Base-by-base conservation (phyloP, 2,329 filamentous ascomycete species). In the Botryosphaeria dothidea region DNA sequence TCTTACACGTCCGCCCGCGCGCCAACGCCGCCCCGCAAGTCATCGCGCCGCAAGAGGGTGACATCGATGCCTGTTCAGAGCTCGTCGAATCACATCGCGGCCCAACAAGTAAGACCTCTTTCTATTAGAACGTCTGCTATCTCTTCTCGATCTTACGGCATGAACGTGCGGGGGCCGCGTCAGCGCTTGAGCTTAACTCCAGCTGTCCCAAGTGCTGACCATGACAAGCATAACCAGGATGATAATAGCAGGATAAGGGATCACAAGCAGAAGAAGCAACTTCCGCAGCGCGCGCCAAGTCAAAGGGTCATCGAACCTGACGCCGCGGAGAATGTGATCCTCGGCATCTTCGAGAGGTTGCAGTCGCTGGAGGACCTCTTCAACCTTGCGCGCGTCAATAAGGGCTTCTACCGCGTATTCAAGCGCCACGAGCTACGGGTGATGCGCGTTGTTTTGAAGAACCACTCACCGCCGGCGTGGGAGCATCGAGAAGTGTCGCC, bases 401-500 rank as follows among this genome's bases (percentile, higher is more conserved):
- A 78, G 54, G 83, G 82, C 21, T 87, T 88, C 73, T 86, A 86
- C 69, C 77, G 77, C 3, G 80, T 86, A 0, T 88, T 85, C 74
- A 86, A 87, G 71, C 75, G 79, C 21, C 79, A 87, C 69, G 85
- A 88, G 68, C 75, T 88, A 52, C 71, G 77, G 0, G 75, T 88
- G 2, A 81, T 88, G 64, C 84, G 83, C 57, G 76, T 74, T 5
- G 80, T 84, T 0, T 71, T 86, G 3, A 81, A 78, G 60, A 83
- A 81, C 52, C 82, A 83, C 77, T 88, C 85, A 1, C 80, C 85
- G 5, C 80, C 86, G 1, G 85, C 85, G 0, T 88, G 84, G 84
- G 86, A 89, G 69, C 77, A 86, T 56, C 82, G 85, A 15, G 84
- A 88, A 69, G 84, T 86, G 74, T 83, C 82, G 54, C 82, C 83